phyloP scores from a whole-genome alignment of 768 basidiomycete species.

The Erythrobasidium yunnanense region DNA sequence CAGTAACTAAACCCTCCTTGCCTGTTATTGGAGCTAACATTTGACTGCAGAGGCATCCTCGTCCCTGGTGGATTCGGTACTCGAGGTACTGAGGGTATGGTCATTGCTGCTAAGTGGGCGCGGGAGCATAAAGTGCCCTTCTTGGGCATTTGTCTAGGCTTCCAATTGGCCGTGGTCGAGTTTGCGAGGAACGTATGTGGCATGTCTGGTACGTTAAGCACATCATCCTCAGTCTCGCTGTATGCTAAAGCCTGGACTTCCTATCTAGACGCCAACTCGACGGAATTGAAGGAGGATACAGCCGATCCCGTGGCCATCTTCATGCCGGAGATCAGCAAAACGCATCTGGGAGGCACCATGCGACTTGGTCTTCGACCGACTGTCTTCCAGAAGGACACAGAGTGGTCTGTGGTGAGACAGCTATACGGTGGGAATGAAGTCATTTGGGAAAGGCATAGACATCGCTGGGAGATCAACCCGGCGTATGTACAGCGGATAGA shows the following conservation, averaged over 20 bases:
- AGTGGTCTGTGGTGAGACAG: constrained; percentile 63
- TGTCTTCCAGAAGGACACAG: constrained; percentile 62
- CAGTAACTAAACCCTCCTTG: constrained; percentile 31
- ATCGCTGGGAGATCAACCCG: constrained; percentile 93
- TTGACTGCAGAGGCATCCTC: constrained; percentile 59
- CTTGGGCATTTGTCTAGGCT: constrained; percentile 91
- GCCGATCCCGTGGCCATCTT: constrained; percentile 64
- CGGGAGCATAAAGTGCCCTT: constrained; percentile 89
- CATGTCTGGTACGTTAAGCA: constrained; percentile 49
- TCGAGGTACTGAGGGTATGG: constrained; percentile 94
- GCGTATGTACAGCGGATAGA: constrained; percentile 62
- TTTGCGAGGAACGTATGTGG: constrained; percentile 78
- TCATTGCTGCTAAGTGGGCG: constrained; percentile 93
- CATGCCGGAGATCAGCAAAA: constrained; percentile 98
- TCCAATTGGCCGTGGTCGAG: constrained; percentile 92
- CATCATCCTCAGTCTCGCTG: neutral
- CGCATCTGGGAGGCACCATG: constrained; percentile 99
- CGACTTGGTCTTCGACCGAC: constrained; percentile 95
- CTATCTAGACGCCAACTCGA: constrained; percentile 63
- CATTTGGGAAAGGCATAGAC: constrained; percentile 94
- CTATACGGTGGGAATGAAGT: constrained; percentile 70
- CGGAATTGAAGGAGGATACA: constrained; percentile 56
- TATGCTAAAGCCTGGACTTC: neutral
- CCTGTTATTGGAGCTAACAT: neutral
- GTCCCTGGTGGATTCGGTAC: constrained; percentile 92